Evolutionary conservation across 345 rosid genomes (phyloP).

Genomic region (Brassica incana): DNA sequence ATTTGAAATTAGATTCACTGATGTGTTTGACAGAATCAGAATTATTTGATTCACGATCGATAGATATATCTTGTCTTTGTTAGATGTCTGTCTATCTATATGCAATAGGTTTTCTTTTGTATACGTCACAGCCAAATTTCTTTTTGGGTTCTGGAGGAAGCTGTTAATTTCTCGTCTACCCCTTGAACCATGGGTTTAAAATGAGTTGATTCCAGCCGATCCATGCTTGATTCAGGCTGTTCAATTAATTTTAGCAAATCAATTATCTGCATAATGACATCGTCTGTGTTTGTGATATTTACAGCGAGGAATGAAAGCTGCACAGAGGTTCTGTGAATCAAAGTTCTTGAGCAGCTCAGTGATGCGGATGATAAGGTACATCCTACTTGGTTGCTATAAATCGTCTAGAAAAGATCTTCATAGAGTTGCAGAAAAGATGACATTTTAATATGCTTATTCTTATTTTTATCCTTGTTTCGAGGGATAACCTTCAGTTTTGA

Average conservation of each 20-base stretch:
- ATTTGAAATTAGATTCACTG: background rate
- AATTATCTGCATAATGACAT: slow-evolving; percentile 19
- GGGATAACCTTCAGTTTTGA: slow-evolving; percentile 12
- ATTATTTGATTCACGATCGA: background rate
- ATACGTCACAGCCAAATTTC: background rate
- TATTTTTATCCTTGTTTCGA: background rate
- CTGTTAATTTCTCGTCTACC: background rate
- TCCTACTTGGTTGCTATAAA: slow-evolving; percentile 3
- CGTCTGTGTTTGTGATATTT: slow-evolving; percentile 24
- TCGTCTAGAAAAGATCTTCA: background rate
- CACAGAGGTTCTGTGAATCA: slow-evolving; percentile 71
- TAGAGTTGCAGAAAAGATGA: background rate
- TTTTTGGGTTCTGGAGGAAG: background rate
- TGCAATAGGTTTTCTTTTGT: background rate
- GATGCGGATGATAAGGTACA: slow-evolving; percentile 85
- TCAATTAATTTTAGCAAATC: background rate
- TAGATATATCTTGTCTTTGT: background rate
- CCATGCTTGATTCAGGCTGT: background rate
- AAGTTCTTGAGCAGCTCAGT: slow-evolving; percentile 81
- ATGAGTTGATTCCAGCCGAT: background rate
- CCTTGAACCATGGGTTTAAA: background rate
- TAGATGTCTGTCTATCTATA: background rate
- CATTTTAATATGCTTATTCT: background rate
- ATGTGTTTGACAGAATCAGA: slow-evolving; percentile 11
- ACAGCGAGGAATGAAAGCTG: slow-evolving; percentile 83